Percentiles rank a stretch among this genome's conserved stretches.
Conservation (phyloP, 2,329 filamentous ascomycete species). For the Ploettnerulaceae sp. region DNA sequence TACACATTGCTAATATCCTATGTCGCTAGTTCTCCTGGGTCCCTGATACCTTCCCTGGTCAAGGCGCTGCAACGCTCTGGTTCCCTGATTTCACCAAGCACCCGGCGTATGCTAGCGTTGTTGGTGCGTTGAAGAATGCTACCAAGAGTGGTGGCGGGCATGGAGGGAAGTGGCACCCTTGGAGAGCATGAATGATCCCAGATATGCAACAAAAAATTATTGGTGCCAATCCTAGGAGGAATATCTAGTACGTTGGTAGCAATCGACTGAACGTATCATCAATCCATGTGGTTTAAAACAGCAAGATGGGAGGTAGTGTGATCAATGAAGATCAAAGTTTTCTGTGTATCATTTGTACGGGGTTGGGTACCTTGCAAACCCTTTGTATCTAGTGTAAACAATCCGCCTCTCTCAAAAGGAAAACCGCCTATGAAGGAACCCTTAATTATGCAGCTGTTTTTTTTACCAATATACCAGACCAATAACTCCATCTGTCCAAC, state of each 20-base stretch:
- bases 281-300: no score
- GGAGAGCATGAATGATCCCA: background rate
- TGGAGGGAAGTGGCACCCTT: background rate
- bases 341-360: background rate
- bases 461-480: background rate
- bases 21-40: slow-evolving; percentile 25
- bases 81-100: slow-evolving; percentile 22
- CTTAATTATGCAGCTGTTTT: background rate
- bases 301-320: background rate
- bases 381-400: background rate
- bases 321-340: background rate
- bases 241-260: no score
- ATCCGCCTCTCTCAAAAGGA: no score
- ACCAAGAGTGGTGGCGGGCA: no score
- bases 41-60: slow-evolving; percentile 20
- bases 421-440: background rate
- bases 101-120: slow-evolving; percentile 20
- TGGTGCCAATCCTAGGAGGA: no score
- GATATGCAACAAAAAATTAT: background rate
- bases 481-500: no score
- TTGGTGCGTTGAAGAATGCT: background rate
- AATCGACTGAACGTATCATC: no score
- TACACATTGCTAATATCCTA: background rate
- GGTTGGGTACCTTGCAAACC: no score
- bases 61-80: slow-evolving; percentile 19